Evolutionary conservation across 192 early-diverging fungal genomes (phyloP).

Genomic region (Coemansia sp.): DNA sequence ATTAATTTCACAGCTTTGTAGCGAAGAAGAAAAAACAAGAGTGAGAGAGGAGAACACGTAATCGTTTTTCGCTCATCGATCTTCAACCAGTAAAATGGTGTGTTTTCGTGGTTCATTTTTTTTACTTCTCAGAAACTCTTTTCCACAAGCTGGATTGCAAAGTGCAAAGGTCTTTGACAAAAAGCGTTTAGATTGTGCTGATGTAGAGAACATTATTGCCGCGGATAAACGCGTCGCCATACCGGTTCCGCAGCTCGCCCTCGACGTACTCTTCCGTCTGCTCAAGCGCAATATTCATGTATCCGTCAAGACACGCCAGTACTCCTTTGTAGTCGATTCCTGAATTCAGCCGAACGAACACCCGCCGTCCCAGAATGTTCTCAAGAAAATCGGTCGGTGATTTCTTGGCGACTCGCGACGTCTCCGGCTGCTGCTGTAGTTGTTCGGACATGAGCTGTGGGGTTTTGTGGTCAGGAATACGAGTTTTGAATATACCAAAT

Average conservation of each 20-base stretch:
- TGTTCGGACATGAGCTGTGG: conserved; percentile 9
- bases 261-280: conserved; percentile 95
- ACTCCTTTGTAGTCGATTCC: conserved; percentile 94
- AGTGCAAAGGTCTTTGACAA: background rate
- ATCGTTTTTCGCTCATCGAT: no score
- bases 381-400: conserved; percentile 90
- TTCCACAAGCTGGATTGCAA: no score
- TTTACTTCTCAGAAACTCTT: background rate
- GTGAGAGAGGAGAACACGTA: no score
- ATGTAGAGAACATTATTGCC: conserved; percentile 90
- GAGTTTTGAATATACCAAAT: background rate
- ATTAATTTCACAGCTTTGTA: no score
- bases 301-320: conserved; percentile 92
- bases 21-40: no score
- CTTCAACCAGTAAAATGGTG: background rate
- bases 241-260: conserved; percentile 89
- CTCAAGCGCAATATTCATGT: conserved; percentile 98
- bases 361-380: conserved; percentile 78
- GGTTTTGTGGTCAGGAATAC: background rate
- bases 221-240: conserved; percentile 95
- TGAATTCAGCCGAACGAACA: conserved; percentile 93
- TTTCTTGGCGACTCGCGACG: conserved; percentile 42
- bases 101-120: background rate
- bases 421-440: conserved; percentile 9
- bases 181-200: conserved; percentile 52